Conservation (phyloP, 2,329 filamentous ascomycete species). For the Ceratocystis papillata region DNA sequence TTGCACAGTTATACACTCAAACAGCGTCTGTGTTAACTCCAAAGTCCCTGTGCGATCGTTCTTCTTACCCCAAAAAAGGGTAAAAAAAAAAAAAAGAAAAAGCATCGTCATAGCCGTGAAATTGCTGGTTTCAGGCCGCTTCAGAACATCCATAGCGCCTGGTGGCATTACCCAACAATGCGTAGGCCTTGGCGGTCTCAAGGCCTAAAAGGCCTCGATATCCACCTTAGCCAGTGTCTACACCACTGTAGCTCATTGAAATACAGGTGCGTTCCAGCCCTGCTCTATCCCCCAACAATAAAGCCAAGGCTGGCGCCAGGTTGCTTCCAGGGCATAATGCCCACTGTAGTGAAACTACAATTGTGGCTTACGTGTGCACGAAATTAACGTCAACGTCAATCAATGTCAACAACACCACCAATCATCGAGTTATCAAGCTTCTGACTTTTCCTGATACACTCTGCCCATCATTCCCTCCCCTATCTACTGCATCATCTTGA, state of each 20-base stretch:
- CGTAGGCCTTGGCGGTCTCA: no score
- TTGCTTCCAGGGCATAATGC: background rate
- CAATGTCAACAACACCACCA: slow-evolving; percentile 4
- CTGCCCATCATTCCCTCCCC: background rate
- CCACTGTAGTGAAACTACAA: slow-evolving; percentile 11
- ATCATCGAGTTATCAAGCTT: background rate
- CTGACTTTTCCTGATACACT: background rate
- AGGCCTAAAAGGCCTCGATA: background rate
- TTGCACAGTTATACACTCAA: background rate
- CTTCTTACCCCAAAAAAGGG: background rate
- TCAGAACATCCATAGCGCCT: no score
- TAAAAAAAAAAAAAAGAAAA: background rate
- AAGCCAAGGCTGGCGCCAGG: background rate
- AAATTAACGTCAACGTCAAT: slow-evolving; percentile 12
- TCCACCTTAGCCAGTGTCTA: background rate
- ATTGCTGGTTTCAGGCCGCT: no score
- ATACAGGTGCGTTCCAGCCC: background rate
- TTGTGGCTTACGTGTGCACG: slow-evolving; percentile 25
- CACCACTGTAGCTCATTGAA: background rate
- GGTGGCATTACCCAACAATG: no score
- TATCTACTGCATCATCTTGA: background rate
- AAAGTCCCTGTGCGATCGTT: background rate
- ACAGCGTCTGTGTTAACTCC: background rate
- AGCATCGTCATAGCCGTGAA: background rate
- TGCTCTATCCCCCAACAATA: background rate